These are phyloP conservation scores for Tetragonia tetragonoides DNA, from an alignment of 148 eudicot species.

Conservation along the genomic window DNA sequence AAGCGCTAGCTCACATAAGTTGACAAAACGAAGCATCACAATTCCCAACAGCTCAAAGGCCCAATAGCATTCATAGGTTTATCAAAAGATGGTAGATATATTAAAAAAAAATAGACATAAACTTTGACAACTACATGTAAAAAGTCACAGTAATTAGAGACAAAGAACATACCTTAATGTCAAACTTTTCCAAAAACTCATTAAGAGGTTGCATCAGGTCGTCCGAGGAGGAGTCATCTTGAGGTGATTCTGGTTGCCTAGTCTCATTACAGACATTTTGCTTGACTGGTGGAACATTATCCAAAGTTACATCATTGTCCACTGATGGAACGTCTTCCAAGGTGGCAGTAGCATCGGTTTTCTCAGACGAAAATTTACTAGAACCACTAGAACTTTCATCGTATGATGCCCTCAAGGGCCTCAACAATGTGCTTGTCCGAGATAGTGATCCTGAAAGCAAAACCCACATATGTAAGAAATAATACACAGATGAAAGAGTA, in stretches of 20 bases:
- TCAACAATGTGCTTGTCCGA: constrained; percentile 26
- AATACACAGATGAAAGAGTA: background rate
- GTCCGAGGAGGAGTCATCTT: constrained; percentile 31
- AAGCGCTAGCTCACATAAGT: background rate
- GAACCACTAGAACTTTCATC: constrained; percentile 41
- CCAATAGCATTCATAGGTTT: background rate
- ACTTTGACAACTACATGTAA: background rate
- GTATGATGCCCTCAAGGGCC: constrained; percentile 43
- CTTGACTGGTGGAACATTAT: constrained; percentile 18
- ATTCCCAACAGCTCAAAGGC: too few relatives aligned
- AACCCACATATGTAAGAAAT: background rate
- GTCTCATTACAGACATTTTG: constrained; percentile 29
- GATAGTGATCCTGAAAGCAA: constrained; percentile 32
- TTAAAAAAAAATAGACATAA: background rate
- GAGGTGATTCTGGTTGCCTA: constrained; percentile 14
- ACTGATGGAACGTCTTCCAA: constrained; percentile 27
- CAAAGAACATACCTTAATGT: constrained; percentile 45
- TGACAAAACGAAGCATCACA: background rate
- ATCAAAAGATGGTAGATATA: background rate
- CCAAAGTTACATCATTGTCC: background rate
- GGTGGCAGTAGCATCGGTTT: constrained; percentile 23
- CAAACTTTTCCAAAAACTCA: constrained; percentile 44
- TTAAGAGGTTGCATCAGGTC: constrained; percentile 29
- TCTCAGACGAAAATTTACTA: constrained; percentile 30
- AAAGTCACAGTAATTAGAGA: background rate